Evolutionary conservation across 1,284 basidiomycete species (phyloP), one percentile per base, ranked within the genome.

Genomic region (Puccinia coronata): DNA sequence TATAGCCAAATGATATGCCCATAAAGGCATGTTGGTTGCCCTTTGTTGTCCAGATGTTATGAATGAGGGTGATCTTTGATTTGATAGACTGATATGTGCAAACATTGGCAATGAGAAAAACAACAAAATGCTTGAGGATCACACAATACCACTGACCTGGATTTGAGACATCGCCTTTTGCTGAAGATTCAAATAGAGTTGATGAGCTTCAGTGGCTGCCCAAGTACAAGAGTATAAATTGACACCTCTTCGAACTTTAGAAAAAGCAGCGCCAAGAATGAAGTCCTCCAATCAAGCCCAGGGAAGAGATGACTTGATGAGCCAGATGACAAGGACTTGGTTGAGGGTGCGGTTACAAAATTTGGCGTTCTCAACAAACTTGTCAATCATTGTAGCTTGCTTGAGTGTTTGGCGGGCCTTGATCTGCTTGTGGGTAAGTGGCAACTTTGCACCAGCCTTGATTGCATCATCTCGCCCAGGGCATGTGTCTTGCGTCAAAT

Each of bases 21-120:
- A 57, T n/a, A 31, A 57, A 57, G 23, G 28, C 20, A 57, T 57
- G 55, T n/a, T 57, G 55, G 55, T 57, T 57, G 55, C 55, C 28
- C 28, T 57, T 57, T 23, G 55, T 57, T 23, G n/a, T n/a, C n/a
- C n/a, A n/a, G n/a, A n/a, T n/a, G n/a, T n/a, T n/a, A n/a, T n/a
- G n/a, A n/a, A n/a, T 57, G 20, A 57, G 20, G 55, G 55, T 57
- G 55, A 57, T 57, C 55, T 57, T 57, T 57, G 6, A 57, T n/a
- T 57, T 57, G 28, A 57, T 23, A 23, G 28, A 57, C 55, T 57
- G 55, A 31, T 57, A n/a, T 57, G 55, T n/a, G 28, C 8, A 57
- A 57, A 57, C 20, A n/a, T n/a, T 11, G 5, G 6, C 5, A 23
- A 57, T n/a, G 20, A 23, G 28, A 57, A 57, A 57, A 57, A 57